phyloP scores from a whole-genome alignment of 148 eudicot species.

The Salicornia ramosissima region DNA sequence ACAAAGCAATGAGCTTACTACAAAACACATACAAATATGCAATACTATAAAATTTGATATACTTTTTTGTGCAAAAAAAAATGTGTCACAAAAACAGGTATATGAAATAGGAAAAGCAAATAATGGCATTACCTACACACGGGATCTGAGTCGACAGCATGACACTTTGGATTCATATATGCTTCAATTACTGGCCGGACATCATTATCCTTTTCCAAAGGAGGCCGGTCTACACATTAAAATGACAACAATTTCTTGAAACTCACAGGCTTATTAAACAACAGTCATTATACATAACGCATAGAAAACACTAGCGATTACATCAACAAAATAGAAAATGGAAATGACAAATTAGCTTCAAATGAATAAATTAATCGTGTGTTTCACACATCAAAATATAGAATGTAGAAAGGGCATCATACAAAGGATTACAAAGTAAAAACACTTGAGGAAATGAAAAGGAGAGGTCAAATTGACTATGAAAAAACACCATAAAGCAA shows the following conservation, averaged over 20 bases:
- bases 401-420: not conserved
- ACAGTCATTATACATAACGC: not conserved
- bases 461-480: not conserved
- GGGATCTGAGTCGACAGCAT: slow-evolving; percentile 64
- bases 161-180: slow-evolving; percentile 86
- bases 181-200: slow-evolving; percentile 61
- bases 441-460: not conserved
- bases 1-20: not conserved
- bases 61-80: no score
- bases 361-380: not conserved
- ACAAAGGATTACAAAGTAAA: no score
- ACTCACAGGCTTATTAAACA: no score
- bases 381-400: not conserved
- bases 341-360: not conserved
- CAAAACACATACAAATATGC: no score
- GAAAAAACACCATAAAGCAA: not conserved
- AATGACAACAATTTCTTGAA: not conserved
- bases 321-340: not conserved
- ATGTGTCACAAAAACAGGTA: not conserved
- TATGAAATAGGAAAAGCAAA: not conserved
- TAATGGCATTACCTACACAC: slow-evolving; percentile 49
- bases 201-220: slow-evolving; percentile 34
- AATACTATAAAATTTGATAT: no score
- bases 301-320: not conserved
- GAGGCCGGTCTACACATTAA: slow-evolving; percentile 33